Percentiles rank a stretch among this genome's conserved stretches.
These are phyloP conservation scores for Lojkania enalia DNA, from an alignment of 2,329 filamentous ascomycete genomes.

Conservation along the genomic window DNA sequence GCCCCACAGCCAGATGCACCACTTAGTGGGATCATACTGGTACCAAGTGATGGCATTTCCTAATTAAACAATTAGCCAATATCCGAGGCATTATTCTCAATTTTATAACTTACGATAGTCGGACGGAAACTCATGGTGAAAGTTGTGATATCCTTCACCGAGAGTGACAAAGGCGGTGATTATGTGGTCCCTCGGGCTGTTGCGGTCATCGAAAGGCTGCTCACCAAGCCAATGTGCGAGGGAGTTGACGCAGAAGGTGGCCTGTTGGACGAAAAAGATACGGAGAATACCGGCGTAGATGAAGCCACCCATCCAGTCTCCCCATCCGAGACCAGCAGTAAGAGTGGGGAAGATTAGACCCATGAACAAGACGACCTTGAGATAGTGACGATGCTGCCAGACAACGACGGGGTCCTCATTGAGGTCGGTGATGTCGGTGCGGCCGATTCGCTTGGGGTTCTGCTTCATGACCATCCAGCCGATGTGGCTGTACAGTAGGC, in stretches of 20 bases:
- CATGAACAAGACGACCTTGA: conserved; percentile 54
- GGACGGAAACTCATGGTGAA: conserved; percentile 51
- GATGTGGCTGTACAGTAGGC: conserved; percentile 55
- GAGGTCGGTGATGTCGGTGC: conserved; percentile 56
- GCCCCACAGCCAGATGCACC: conserved; percentile 50
- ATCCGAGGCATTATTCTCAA: too few species aligned
- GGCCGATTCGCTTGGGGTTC: conserved; percentile 57
- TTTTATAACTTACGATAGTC: conserved; percentile 52
- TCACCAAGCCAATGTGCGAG: conserved; percentile 58
- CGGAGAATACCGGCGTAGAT: conserved; percentile 57
- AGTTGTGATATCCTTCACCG: conserved; percentile 52
- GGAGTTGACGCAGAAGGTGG: conserved; percentile 59
- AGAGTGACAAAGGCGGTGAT: conserved; percentile 49
- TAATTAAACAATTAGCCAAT: too few species aligned
- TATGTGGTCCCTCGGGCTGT: conserved; percentile 49
- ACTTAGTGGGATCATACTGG: conserved; percentile 51
- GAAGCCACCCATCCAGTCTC: conserved; percentile 54
- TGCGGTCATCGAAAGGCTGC: conserved; percentile 51
- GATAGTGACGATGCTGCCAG: conserved; percentile 55
- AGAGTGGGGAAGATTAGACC: conserved; percentile 53
- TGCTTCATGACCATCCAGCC: conserved; percentile 61
- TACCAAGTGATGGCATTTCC: conserved; percentile 48
- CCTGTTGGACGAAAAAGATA: conserved; percentile 58
- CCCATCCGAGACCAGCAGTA: conserved; percentile 54
- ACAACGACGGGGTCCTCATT: conserved; percentile 56